These are phyloP conservation scores for Circinella umbellata DNA, from an alignment of 371 early-diverging fungal species.

Conservation along the genomic window DNA sequence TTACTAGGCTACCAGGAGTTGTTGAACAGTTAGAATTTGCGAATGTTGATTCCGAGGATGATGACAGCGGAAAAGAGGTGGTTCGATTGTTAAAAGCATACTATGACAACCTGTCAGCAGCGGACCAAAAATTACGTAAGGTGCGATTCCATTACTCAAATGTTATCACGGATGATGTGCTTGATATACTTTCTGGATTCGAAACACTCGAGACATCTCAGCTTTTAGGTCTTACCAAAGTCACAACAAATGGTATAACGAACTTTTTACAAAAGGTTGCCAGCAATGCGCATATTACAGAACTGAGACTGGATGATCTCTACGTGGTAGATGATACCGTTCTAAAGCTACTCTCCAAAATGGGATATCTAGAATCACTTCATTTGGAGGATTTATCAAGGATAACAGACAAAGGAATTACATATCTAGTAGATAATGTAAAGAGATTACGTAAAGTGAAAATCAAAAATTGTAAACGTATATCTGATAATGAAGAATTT, in stretches of 20 bases:
- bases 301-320: neutral
- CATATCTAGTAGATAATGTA: neutral
- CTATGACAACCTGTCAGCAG: neutral
- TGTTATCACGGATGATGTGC: neutral
- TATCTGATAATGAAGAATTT: no score
- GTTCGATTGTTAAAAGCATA: neutral
- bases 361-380: neutral
- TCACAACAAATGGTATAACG: neutral
- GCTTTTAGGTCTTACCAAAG: neutral
- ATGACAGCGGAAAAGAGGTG: neutral
- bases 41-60: neutral
- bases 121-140: neutral
- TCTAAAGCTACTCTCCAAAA: neutral
- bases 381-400: neutral
- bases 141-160: neutral
- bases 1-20: neutral
- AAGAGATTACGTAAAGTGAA: neutral
- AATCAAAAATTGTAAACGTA: no score
- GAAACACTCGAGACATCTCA: neutral
- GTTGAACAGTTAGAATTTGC: neutral
- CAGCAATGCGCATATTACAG: neutral
- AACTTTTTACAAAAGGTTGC: neutral
- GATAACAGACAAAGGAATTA: neutral
- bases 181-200: neutral
- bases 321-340: neutral